phyloP scores from a whole-genome alignment of 163 green algal genomes.

The Picocystis sp. region DNA sequence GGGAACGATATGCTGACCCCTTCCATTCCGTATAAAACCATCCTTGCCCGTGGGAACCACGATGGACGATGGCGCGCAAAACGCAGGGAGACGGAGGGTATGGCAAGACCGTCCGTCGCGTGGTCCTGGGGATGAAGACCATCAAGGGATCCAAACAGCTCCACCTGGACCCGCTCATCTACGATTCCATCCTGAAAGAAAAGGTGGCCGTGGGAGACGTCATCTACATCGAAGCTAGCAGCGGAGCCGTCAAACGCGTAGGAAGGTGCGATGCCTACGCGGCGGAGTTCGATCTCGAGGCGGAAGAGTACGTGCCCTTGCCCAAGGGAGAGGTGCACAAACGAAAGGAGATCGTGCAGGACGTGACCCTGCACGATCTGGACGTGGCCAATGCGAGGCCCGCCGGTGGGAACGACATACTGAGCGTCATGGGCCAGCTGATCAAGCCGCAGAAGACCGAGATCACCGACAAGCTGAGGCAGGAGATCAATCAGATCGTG shows the following conservation, averaged over 20 bases:
- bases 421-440: conserved; percentile 61
- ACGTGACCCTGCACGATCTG: conserved; percentile 97
- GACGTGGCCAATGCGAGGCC: conserved; percentile 87
- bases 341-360: conserved; percentile 92
- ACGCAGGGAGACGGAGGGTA: conserved; percentile 41
- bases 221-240: conserved; percentile 98
- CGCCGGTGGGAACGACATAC: conserved; percentile 65
- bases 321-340: conserved; percentile 99
- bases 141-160: conserved; percentile 94
- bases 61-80: no score
- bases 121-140: conserved; percentile 88
- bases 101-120: conserved; percentile 72
- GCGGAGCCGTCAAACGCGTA: conserved; percentile 86
- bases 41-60: no score
- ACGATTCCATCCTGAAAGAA: conserved; percentile 82
- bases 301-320: conserved; percentile 96
- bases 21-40: no score
- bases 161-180: conserved; percentile 94
- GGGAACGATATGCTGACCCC: no score
- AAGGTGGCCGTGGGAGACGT: conserved; percentile 81
- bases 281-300: conserved; percentile 96
- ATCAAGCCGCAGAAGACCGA: conserved; percentile 97
- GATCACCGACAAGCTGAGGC: conserved; percentile 94
- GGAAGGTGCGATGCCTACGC: conserved; percentile 87
- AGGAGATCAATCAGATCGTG: conserved; percentile 92